Evolutionary conservation across 176 grass and related monocot species (phyloP).

Genomic region (Chrysopogon serrulatus): DNA sequence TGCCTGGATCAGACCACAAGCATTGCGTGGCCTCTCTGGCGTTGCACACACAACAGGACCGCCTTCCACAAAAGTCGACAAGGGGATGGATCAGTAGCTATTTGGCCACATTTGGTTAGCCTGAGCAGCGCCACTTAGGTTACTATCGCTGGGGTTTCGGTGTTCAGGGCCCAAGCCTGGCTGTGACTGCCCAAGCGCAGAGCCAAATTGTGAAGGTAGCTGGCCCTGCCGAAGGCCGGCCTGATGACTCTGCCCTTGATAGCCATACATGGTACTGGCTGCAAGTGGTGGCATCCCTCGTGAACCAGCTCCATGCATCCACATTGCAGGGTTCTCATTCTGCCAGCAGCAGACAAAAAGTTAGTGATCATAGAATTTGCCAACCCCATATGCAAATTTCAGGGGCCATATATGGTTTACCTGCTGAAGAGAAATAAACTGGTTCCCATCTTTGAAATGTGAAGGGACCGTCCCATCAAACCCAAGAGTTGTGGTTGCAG

Average conservation of each 20-base stretch:
- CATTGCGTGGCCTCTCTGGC: slow-evolving; percentile 8
- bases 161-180: slow-evolving; percentile 46
- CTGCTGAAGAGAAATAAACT: slow-evolving; percentile 68
- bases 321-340: slow-evolving; percentile 68
- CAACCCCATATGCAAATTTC: not conserved
- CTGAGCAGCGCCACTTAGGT: slow-evolving; percentile 43
- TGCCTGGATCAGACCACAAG: slow-evolving; percentile 13
- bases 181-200: slow-evolving; percentile 46
- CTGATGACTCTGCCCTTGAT: slow-evolving; percentile 62
- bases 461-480: slow-evolving; percentile 53
- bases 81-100: slow-evolving; percentile 37
- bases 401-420: slow-evolving; percentile 27
- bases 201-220: slow-evolving; percentile 42
- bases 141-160: slow-evolving; percentile 50
- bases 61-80: not conserved
- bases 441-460: slow-evolving; percentile 70
- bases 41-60: not conserved
- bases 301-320: slow-evolving; percentile 64
- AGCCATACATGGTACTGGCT: slow-evolving; percentile 57
- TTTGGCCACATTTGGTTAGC: slow-evolving; percentile 68
- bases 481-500: slow-evolving; percentile 46
- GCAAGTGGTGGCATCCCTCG: slow-evolving; percentile 63
- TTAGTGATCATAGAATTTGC: not conserved
- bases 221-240: slow-evolving; percentile 43
- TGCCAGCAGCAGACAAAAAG: slow-evolving; percentile 4